These are phyloP conservation scores for Coemansia sp. DNA, from an alignment of 192 early-diverging fungal species.

Conservation along the genomic window DNA sequence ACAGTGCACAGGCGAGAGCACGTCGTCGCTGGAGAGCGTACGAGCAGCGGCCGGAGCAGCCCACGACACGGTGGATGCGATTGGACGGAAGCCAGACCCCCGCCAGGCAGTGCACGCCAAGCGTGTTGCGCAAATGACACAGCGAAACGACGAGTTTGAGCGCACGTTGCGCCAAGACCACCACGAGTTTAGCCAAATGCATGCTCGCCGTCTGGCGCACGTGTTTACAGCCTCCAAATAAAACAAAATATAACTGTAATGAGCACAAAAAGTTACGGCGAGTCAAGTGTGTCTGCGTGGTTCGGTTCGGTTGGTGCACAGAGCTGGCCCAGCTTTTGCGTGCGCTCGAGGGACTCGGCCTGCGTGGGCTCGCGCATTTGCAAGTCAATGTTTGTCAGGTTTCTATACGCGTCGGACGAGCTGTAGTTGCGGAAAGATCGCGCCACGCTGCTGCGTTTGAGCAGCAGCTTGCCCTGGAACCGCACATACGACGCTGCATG, in stretches of 20 bases:
- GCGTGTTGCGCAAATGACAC: neutral
- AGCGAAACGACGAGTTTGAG: constrained; percentile 13
- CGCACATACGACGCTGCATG: constrained; percentile 29
- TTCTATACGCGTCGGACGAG: constrained; percentile 23
- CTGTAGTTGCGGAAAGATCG: constrained; percentile 13
- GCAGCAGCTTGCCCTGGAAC: constrained; percentile 28
- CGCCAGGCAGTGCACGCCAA: neutral
- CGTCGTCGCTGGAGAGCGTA: neutral
- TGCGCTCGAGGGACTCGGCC: constrained; percentile 40
- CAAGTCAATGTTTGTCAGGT: constrained; percentile 31
- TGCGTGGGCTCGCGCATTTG: constrained; percentile 44
- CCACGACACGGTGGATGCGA: neutral
- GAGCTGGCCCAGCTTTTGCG: constrained; percentile 8
- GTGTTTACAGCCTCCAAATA: neutral
- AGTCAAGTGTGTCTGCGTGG: too few relatives aligned
- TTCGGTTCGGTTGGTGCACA: too few relatives aligned
- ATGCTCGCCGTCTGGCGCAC: constrained; percentile 8
- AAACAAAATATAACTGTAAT: neutral
- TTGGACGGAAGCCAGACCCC: neutral
- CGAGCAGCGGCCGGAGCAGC: neutral
- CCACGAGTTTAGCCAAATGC: constrained; percentile 9
- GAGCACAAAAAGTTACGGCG: too few relatives aligned
- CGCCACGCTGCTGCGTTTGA: constrained; percentile 38
- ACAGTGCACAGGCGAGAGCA: neutral
- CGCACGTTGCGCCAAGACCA: constrained; percentile 7